Evolutionary conservation across 192 early-diverging fungal species (phyloP).

Genomic region (Podila epigama): DNA sequence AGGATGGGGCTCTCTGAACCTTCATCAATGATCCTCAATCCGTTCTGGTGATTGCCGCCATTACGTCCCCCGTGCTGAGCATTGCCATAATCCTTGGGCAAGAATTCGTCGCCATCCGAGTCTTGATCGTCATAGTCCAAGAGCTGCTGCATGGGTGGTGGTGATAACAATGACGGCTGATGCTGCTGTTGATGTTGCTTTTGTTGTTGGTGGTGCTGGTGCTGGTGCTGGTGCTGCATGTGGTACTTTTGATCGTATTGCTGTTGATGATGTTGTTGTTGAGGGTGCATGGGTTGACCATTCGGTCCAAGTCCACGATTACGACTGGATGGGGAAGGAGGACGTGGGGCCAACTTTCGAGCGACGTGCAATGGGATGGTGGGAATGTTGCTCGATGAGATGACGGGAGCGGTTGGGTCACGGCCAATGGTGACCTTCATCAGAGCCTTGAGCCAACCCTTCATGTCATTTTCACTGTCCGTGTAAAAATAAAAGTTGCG

Average conservation of each 20-base stretch:
- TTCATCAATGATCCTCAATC: neutral
- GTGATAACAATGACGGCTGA: neutral
- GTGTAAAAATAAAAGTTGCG: slow-evolving; percentile 68
- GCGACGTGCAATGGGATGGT: slow-evolving; percentile 65
- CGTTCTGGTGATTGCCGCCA: neutral
- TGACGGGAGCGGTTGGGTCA: slow-evolving; percentile 61
- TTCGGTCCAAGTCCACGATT: slow-evolving; percentile 25
- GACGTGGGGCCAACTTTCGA: slow-evolving; percentile 61
- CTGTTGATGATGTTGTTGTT: slow-evolving; percentile 21
- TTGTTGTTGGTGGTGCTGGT: slow-evolving; percentile 15
- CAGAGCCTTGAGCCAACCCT: slow-evolving; percentile 64
- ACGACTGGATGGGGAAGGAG: slow-evolving; percentile 39
- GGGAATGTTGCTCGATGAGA: slow-evolving; percentile 65
- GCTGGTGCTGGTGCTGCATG: slow-evolving; percentile 1
- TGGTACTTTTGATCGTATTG: slow-evolving; percentile 31
- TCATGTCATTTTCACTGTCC: slow-evolving; percentile 58
- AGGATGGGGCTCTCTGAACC: neutral
- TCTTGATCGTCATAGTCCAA: slow-evolving; percentile 46
- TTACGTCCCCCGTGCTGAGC: neutral
- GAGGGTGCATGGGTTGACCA: slow-evolving; percentile 33
- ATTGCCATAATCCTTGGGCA: slow-evolving; percentile 7
- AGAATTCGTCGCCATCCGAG: slow-evolving; percentile 34
- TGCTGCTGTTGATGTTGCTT: slow-evolving; percentile 8
- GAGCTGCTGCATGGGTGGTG: slow-evolving; percentile 20
- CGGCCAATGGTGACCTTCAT: slow-evolving; percentile 72